These are phyloP conservation scores for Boehmeria nivea DNA, from an alignment of 306 rosid species.

Conservation along the genomic window DNA sequence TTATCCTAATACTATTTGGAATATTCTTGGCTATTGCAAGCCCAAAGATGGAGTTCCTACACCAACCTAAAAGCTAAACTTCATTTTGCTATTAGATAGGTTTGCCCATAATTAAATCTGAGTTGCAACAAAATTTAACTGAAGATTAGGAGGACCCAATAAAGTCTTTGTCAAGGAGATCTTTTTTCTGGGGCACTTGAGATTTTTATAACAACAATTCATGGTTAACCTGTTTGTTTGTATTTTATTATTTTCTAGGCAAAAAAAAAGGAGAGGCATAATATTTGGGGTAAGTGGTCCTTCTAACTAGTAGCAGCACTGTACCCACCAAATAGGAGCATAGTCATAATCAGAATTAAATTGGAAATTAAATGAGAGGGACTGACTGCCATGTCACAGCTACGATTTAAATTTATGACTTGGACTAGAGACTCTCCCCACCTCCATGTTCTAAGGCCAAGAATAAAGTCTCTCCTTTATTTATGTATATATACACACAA, in stretches of 20 bases:
- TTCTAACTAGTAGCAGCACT: constrained; percentile 5
- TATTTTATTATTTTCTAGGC: not conserved
- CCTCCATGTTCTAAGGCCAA: constrained; percentile 39
- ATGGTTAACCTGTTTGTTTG: not conserved
- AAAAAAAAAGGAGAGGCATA: not conserved
- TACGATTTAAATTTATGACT: not conserved
- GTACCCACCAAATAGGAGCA: constrained; percentile 17
- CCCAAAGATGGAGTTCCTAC: too few relatives aligned
- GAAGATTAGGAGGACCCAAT: not conserved
- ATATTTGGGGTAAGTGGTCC: constrained; percentile 31
- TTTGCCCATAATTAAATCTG: not conserved
- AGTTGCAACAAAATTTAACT: not conserved
- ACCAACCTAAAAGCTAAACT: too few relatives aligned
- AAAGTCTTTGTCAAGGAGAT: constrained; percentile 7
- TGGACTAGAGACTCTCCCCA: not conserved
- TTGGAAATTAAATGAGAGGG: constrained; percentile 25
- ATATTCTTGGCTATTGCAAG: too few relatives aligned
- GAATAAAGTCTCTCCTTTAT: not conserved
- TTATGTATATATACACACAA: not conserved
- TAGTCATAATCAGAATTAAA: constrained; percentile 34
- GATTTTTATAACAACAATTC: not conserved
- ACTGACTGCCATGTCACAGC: not conserved
- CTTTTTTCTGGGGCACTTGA: not conserved
- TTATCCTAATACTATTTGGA: not conserved
- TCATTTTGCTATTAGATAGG: not conserved